These are phyloP conservation scores for Multifurca ochricompacta DNA, from an alignment of 768 basidiomycete genomes.

Conservation along the genomic window DNA sequence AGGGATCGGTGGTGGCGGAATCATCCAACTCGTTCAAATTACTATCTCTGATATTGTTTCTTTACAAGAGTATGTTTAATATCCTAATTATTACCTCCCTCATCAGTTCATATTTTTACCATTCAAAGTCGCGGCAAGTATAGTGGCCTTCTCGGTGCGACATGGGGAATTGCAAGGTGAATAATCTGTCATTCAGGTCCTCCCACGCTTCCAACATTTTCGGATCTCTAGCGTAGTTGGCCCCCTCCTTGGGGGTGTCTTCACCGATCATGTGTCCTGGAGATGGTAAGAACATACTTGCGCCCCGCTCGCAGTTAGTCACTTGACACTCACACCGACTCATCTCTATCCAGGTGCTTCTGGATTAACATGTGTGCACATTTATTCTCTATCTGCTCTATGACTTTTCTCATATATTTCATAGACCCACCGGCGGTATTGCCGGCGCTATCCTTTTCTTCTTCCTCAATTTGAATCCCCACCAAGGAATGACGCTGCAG, in stretches of 20 bases:
- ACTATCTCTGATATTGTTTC: constrained; percentile 80
- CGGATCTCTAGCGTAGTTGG: constrained; percentile 46
- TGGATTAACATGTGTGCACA: constrained; percentile 62
- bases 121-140: constrained; percentile 63
- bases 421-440: constrained; percentile 68
- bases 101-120: not conserved
- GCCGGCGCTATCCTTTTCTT: constrained; percentile 55
- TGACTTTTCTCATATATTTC: not conserved
- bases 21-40: constrained; percentile 69
- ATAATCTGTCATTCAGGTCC: not conserved
- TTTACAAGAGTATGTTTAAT: constrained; percentile 52
- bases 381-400: not conserved
- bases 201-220: not conserved
- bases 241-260: constrained; percentile 73
- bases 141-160: constrained; percentile 66
- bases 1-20: constrained; percentile 78
- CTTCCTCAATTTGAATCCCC: constrained; percentile 77
- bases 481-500: constrained; percentile 45
- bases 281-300: constrained; percentile 45
- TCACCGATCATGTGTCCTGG: constrained; percentile 73
- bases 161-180: constrained; percentile 63
- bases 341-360: constrained; percentile 46
- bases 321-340: not conserved
- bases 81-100: not conserved
- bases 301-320: not conserved